phyloP scores from a whole-genome alignment of 805 yeast species.

The Wickerhamiella domercqiae region DNA sequence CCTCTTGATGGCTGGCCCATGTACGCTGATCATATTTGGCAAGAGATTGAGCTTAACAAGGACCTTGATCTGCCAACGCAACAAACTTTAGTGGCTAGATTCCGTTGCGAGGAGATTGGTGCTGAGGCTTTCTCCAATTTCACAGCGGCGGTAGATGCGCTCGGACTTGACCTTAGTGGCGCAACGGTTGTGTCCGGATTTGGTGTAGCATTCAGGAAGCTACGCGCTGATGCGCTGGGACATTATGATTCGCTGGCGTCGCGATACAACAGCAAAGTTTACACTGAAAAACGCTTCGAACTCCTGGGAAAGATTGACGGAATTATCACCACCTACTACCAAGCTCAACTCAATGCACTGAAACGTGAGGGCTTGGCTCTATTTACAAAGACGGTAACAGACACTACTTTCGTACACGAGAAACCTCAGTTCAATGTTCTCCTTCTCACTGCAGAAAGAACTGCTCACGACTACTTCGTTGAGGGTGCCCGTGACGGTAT shows the following conservation, averaged over 20 bases:
- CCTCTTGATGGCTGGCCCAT: constrained; percentile 95
- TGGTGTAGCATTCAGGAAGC: constrained; percentile 27
- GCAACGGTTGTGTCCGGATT: constrained; percentile 10
- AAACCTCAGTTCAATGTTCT: constrained; percentile 19
- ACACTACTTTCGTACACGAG: constrained; percentile 8
- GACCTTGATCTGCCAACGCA: constrained; percentile 95
- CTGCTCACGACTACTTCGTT: constrained; percentile 20
- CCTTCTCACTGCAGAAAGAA: constrained; percentile 15
- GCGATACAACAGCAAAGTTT: constrained; percentile 54
- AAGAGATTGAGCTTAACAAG: constrained; percentile 80
- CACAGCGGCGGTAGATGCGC: constrained; percentile 24
- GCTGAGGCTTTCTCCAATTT: constrained; percentile 35
- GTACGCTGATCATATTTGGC: constrained; percentile 86
- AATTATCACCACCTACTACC: constrained; percentile 28
- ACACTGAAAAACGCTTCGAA: constrained; percentile 40
- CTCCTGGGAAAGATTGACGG: constrained; percentile 36
- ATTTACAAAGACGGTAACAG: constrained; percentile 13
- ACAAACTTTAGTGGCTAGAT: constrained; percentile 85
- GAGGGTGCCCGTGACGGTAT: constrained; percentile 26
- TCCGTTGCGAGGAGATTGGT: constrained; percentile 83
- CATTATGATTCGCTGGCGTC: constrained; percentile 60
- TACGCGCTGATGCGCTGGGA: constrained; percentile 34
- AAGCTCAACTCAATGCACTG: constrained; percentile 27
- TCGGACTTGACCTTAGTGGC: constrained; percentile 18
- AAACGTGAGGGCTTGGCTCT: constrained; percentile 24